These are phyloP conservation scores for Trichocomaceae sp. DNA, from an alignment of 2,329 filamentous ascomycete species.

Conservation along the genomic window DNA sequence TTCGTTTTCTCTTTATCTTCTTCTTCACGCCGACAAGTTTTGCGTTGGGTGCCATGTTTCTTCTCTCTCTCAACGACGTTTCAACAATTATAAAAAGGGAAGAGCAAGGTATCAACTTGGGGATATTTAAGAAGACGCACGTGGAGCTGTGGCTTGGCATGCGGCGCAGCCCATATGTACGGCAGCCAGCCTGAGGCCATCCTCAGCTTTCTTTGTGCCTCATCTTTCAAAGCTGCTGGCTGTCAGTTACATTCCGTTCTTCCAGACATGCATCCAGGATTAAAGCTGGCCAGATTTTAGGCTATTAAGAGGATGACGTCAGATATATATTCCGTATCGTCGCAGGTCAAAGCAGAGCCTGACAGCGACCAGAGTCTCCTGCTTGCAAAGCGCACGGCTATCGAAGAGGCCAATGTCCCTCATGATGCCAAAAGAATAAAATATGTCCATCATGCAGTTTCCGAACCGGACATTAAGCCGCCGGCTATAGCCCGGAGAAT, in stretches of 20 bases:
- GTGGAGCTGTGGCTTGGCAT: too few relatives aligned
- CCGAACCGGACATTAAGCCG: conserved; percentile 52
- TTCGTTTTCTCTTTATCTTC: neutral
- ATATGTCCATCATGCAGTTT: conserved; percentile 10
- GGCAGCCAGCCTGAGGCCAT: too few relatives aligned
- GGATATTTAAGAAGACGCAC: neutral
- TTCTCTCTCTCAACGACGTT: neutral
- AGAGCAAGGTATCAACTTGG: neutral
- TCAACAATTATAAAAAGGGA: too few relatives aligned
- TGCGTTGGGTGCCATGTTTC: neutral
- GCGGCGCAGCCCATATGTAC: neutral
- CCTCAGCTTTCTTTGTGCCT: neutral
- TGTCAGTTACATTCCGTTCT: neutral
- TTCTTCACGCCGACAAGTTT: neutral
- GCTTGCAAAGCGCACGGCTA: neutral
- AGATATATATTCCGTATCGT: too few relatives aligned
- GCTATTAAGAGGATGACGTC: neutral
- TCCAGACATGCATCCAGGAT: neutral
- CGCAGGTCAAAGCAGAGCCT: neutral
- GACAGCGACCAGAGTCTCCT: neutral
- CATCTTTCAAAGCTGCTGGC: too few relatives aligned
- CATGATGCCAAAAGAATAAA: neutral
- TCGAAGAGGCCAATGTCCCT: neutral
- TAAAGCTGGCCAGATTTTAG: neutral
- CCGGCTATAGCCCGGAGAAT: conserved; percentile 37